Evolutionary conservation across 2,329 filamentous ascomycete genomes (phyloP).

Genomic region (Seiridium unicorne): DNA sequence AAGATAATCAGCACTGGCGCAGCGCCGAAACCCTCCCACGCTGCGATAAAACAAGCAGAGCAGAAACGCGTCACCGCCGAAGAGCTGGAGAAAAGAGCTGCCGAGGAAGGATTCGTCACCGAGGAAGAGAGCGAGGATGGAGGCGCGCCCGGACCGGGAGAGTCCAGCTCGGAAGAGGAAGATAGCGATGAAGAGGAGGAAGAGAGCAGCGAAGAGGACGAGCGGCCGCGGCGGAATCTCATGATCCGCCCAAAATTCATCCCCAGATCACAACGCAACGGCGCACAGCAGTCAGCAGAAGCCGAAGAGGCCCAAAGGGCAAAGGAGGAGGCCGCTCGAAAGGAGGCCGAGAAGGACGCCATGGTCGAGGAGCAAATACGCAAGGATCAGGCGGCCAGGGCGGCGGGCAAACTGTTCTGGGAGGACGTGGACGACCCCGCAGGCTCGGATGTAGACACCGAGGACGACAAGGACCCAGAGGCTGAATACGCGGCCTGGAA

Average conservation of each 20-base stretch:
- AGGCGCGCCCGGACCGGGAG: conserved; percentile 25
- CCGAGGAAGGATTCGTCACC: conserved; percentile 55
- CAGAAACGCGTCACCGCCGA: conserved; percentile 38
- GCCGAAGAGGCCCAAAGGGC: conserved; percentile 35
- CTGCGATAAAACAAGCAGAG: conserved; percentile 32
- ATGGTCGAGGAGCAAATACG: conserved; percentile 87
- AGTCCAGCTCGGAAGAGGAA: conserved; percentile 23
- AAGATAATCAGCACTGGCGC: conserved; percentile 49
- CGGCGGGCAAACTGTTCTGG: conserved; percentile 80
- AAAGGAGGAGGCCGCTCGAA: conserved; percentile 59
- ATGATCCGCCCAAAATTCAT: conserved; percentile 66
- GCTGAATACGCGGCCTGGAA: conserved; percentile 93
- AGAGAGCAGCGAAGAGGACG: conserved; percentile 51
- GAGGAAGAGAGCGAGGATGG: conserved; percentile 40
- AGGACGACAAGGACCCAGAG: conserved; percentile 80
- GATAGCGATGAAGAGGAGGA: conserved; percentile 33
- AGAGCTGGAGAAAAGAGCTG: background rate
- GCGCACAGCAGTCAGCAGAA: conserved; percentile 10
- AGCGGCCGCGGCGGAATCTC: conserved; percentile 53
- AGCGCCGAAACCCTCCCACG: background rate
- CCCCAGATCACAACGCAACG: conserved; percentile 53
- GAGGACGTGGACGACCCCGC: conserved; percentile 61
- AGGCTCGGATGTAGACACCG: conserved; percentile 80
- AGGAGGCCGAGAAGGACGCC: conserved; percentile 70
- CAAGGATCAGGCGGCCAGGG: conserved; percentile 73